Evolutionary conservation across 2,329 filamentous ascomycete species (phyloP).

Genomic region (Coleophoma crateriformis): DNA sequence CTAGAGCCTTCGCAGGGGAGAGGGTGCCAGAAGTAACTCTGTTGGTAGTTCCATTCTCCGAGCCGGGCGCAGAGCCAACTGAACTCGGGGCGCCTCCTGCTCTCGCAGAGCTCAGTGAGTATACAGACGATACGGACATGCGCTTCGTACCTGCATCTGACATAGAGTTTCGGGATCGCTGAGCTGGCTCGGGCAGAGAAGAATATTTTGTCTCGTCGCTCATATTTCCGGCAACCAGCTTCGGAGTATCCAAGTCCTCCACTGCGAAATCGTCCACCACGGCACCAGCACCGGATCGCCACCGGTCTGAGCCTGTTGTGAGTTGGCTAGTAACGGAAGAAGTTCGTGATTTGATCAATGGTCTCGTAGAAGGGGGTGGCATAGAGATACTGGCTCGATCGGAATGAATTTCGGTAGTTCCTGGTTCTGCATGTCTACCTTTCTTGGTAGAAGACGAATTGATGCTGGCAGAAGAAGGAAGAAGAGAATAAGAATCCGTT

Average conservation of each 20-base stretch:
- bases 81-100: slow-evolving; percentile 42
- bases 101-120: slow-evolving; percentile 57
- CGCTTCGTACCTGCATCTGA: slow-evolving; percentile 55
- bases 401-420: slow-evolving; percentile 49
- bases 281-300: slow-evolving; percentile 29
- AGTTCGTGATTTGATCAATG: slow-evolving; percentile 32
- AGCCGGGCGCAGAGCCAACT: slow-evolving; percentile 46
- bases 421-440: slow-evolving; percentile 52
- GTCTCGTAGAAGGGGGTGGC: slow-evolving; percentile 46
- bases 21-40: slow-evolving; percentile 15
- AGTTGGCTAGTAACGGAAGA: slow-evolving; percentile 24
- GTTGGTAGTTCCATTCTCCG: slow-evolving; percentile 34
- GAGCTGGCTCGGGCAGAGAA: slow-evolving; percentile 41
- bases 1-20: slow-evolving; percentile 12
- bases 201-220: slow-evolving; percentile 18
- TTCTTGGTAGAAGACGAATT: slow-evolving; percentile 38
- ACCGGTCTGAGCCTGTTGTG: slow-evolving; percentile 37
- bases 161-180: slow-evolving; percentile 39
- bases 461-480: slow-evolving; percentile 37
- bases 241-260: slow-evolving; percentile 44
- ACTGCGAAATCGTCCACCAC: slow-evolving; percentile 35
- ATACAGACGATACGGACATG: slow-evolving; percentile 67
- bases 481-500: slow-evolving; percentile 27
- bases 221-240: slow-evolving; percentile 31
- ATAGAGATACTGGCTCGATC: slow-evolving; percentile 60